Base-by-base conservation (phyloP, 495 filamentous ascomycete genomes). In the Podospora conica region DNA sequence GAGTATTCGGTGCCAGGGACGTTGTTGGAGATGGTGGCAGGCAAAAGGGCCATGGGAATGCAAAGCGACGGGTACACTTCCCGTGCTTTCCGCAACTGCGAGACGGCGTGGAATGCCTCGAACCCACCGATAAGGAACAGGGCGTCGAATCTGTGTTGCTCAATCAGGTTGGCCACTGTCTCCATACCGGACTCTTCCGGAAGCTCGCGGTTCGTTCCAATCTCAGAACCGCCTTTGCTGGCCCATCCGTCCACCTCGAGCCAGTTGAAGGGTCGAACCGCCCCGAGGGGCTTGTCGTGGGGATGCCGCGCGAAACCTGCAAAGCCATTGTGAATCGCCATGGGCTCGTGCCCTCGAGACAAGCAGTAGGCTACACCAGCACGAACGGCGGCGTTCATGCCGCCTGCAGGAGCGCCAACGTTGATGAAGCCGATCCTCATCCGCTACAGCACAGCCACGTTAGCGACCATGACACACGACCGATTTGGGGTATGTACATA, bases 1-100 rank as follows among this genome's bases (percentile, higher is more conserved):
- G 92, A 96, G 79, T 96, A 99, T 77, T 99, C 96, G 15, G 93
- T 97, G 9, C 96, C 96, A 0, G 95, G 96, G 9, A 99, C 96
- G 77, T 99, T 99, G 82, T 98, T 98, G 70, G 90, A 93, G 74
- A 99, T 93, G 25, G 96, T 99, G n/a, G 96, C 96, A 20, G 96
- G 96, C 15, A 98, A 82, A 24, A 96, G 83, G 23, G 88, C 85
- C 86, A 98, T 93, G 58, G 96, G 96, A 68, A 99, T 98, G 74
- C 91, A 91, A 69, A 99, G 91, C 6, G 91, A 87, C 10, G 89
- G 84, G 75, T 90, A 97, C 59, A 90, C 80, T 10, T 86, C 83
- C 61, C 92, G 83, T 3, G 90, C 93, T 77, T 89, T 84, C 64
- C 94, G 87, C 53, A 99, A 83, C 76, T 98, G 88, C 48, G 88